phyloP scores from a whole-genome alignment of 805 yeast species.

The Teunomyces atbi region DNA sequence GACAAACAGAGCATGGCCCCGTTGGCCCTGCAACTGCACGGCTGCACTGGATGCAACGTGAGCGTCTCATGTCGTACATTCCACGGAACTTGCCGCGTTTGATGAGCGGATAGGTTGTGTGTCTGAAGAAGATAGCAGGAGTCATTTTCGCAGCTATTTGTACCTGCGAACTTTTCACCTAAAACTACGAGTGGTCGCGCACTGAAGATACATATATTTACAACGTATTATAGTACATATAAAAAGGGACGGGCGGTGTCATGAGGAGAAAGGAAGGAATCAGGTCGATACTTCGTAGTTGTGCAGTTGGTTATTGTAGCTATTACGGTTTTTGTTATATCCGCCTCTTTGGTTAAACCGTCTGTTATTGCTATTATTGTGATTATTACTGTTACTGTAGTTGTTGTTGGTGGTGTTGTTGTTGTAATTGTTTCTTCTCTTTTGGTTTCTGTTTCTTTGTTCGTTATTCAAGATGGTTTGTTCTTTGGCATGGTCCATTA shows the following conservation, averaged over 20 bases:
- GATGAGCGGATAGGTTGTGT: not conserved
- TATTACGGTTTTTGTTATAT: constrained; percentile 23
- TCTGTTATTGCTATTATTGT: constrained; percentile 18
- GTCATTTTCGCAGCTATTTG: constrained; percentile 5
- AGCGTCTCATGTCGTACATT: constrained; percentile 19
- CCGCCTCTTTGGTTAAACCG: constrained; percentile 23
- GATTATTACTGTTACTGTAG: constrained; percentile 9
- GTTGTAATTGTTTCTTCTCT: constrained; percentile 41
- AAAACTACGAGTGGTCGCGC: not conserved
- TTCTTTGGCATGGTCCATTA: constrained; percentile 74
- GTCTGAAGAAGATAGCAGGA: not conserved
- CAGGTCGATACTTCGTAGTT: constrained; percentile 6
- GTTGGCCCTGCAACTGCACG: not conserved
- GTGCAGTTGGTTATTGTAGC: constrained; percentile 19
- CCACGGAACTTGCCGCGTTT: constrained; percentile 26
- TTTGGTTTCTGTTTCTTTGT: constrained; percentile 46
- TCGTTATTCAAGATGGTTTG: constrained; percentile 53
- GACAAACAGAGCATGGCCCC: constrained; percentile 3
- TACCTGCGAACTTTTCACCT: not conserved
- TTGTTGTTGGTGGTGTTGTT: constrained; percentile 16
- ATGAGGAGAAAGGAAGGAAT: not conserved
- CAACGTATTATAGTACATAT: constrained; percentile 8
- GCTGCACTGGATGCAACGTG: constrained; percentile 15
- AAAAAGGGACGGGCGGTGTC: not conserved
- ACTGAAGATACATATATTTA: not conserved